These are phyloP conservation scores for Phlyctochytrium planicorne DNA, from an alignment of 192 early-diverging fungal species.

Conservation along the genomic window DNA sequence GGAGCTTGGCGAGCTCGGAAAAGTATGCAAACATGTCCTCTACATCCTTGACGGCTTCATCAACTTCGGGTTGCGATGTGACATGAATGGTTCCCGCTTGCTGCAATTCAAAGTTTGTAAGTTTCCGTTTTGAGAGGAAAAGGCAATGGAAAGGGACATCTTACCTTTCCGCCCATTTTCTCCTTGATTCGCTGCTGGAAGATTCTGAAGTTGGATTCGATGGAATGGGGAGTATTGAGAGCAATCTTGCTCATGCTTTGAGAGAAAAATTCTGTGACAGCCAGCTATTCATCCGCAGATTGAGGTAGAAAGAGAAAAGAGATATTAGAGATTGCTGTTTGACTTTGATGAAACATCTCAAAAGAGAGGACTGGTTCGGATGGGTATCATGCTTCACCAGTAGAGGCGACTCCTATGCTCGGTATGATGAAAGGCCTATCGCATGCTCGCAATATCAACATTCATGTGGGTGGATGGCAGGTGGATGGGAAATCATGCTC, in stretches of 20 bases:
- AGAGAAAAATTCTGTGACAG: constrained; percentile 27
- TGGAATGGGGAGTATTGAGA: constrained; percentile 40
- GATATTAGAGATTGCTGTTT: neutral
- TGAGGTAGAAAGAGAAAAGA: neutral
- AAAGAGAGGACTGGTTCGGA: too few species aligned
- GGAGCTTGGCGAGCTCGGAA: constrained; percentile 37
- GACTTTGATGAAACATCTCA: neutral
- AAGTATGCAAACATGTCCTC: constrained; percentile 46
- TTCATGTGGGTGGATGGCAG: too few species aligned
- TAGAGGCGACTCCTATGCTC: neutral
- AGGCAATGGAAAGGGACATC: constrained; percentile 10
- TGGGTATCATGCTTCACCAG: neutral
- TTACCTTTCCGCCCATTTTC: constrained; percentile 32
- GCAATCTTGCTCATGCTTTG: constrained; percentile 31
- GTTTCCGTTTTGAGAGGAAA: neutral
- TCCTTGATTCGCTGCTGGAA: constrained; percentile 51
- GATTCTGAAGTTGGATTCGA: constrained; percentile 49
- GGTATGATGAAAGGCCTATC: too few species aligned
- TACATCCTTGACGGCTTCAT: constrained; percentile 48
- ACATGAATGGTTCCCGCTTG: constrained; percentile 39
- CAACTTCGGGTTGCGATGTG: constrained; percentile 55
- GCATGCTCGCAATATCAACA: too few species aligned
- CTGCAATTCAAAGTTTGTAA: neutral
- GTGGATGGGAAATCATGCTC: too few species aligned
- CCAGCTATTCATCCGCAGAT: too few species aligned